phyloP scores from a whole-genome alignment of 169 alveolate genomes.

The Cryptosporidium canis region DNA sequence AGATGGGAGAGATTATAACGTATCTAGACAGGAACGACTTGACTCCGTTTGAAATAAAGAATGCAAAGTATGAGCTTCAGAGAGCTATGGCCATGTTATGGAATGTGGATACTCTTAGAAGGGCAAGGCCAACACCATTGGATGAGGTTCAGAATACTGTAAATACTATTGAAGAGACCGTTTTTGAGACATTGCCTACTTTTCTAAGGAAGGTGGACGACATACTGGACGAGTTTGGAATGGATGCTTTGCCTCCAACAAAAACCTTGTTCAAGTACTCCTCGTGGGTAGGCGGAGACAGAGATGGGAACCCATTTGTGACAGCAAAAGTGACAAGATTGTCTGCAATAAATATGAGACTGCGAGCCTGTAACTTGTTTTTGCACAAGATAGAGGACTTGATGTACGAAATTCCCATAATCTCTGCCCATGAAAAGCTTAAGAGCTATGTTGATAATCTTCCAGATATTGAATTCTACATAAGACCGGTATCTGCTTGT shows the following conservation, averaged over 20 bases:
- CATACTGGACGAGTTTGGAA: slow-evolving; percentile 75
- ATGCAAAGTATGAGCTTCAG: slow-evolving; percentile 76
- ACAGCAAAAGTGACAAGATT: slow-evolving; percentile 82
- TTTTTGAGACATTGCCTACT: slow-evolving; percentile 78
- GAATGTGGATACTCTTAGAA: slow-evolving; percentile 81
- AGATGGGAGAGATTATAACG: slow-evolving; percentile 78
- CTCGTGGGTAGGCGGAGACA: slow-evolving; percentile 89
- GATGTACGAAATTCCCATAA: slow-evolving; percentile 68
- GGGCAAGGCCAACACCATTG: slow-evolving; percentile 83
- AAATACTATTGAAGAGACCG: slow-evolving; percentile 77
- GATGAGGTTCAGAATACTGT: slow-evolving; percentile 77
- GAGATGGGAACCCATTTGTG: slow-evolving; percentile 89
- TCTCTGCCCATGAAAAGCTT: slow-evolving; percentile 45
- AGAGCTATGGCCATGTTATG: slow-evolving; percentile 78
- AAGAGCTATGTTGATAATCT: slow-evolving; percentile 23
- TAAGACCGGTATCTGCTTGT: slow-evolving; percentile 1
- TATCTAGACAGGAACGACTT: slow-evolving; percentile 78
- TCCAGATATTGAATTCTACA: slow-evolving; percentile 63
- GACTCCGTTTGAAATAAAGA: slow-evolving; percentile 77
- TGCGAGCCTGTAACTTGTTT: slow-evolving; percentile 77
- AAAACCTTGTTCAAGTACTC: slow-evolving; percentile 77
- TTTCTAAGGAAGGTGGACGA: slow-evolving; percentile 79
- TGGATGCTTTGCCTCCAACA: slow-evolving; percentile 81
- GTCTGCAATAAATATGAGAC: slow-evolving; percentile 77
- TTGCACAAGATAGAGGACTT: slow-evolving; percentile 54